Evolutionary conservation across 352 stramenopile species (phyloP).

Genomic region (Pythium aphanidermatum): DNA sequence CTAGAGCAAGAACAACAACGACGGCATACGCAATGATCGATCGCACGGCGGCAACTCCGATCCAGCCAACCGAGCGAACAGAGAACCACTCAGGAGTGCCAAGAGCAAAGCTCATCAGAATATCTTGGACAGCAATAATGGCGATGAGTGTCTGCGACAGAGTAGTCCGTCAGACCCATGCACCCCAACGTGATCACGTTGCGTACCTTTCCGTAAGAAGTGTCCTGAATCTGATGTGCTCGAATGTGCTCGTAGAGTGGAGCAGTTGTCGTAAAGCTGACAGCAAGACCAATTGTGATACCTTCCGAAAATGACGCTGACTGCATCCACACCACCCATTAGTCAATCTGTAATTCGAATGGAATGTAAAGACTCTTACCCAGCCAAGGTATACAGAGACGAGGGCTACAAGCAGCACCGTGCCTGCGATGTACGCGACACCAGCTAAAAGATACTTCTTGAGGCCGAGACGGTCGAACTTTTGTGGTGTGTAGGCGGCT

Average conservation of each 20-base stretch:
- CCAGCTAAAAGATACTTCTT: conserved; percentile 67
- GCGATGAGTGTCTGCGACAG: conserved; percentile 61
- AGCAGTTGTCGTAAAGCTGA: conserved; percentile 81
- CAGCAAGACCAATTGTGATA: conserved; percentile 65
- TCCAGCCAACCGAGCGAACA: conserved; percentile 57
- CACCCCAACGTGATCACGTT: neutral
- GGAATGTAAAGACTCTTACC: conserved; percentile 25
- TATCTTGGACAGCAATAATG: conserved; percentile 82
- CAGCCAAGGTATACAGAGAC: conserved; percentile 71
- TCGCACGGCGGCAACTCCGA: conserved; percentile 61
- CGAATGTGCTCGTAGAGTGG: conserved; percentile 80
- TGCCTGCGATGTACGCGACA: conserved; percentile 65
- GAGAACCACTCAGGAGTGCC: conserved; percentile 85
- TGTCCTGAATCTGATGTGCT: conserved; percentile 74
- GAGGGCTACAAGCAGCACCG: conserved; percentile 62
- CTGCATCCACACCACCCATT: conserved; percentile 13
- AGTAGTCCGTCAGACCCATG: too few relatives aligned
- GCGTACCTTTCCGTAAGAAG: conserved; percentile 65
- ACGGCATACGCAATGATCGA: conserved; percentile 66
- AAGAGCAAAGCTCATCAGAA: conserved; percentile 83
- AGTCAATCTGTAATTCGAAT: neutral
- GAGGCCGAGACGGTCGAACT: conserved; percentile 51
- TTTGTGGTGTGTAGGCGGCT: conserved; percentile 60
- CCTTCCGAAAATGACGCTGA: conserved; percentile 68
- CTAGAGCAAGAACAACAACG: conserved; percentile 58